Base-by-base conservation (phyloP, 2,329 filamentous ascomycete species). In the Monosporascus sp. region DNA sequence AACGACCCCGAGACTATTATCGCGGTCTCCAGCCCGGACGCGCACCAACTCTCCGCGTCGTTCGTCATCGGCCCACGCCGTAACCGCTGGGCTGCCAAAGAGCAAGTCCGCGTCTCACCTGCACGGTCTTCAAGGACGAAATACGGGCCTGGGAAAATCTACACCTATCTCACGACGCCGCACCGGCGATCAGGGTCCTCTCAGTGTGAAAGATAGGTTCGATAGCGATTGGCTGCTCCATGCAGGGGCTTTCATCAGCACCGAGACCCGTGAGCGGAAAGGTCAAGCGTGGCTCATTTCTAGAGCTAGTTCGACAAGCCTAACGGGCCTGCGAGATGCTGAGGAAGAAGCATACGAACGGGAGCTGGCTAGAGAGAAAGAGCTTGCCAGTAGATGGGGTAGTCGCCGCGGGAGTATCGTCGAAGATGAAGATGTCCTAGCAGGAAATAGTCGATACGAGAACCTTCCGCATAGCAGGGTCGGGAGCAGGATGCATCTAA, bases 211-310 rank as follows among this genome's bases (percentile, higher is more conserved):
- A 45, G 67, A 78, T 56, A 69, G 69, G 38, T 73, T 73, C 53
- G 78, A 85, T 60, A 81, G 79, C 53, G 84, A 87, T 69, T 88
- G 85, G 85, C 71, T 88, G 46, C 73, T 86, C 24, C 78, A 84
- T 31, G 79, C 84, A 1, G 85, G 84, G 47, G 83, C 83, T 7
- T 65, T 85, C 47, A 80, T 88, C 60, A 80, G 80, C 53, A 79
- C 77, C 50, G 82, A 85, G 64, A 76, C 84, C 19, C 75, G 85
- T 53, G 85, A 88, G 64, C 84, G 75, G 62, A 88, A 88, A 69
- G 86, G 86, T 16, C 85, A 88, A 68, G 73, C 80, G 16, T 89
- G 86, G 86, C 77, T 89, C 20, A 74, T 82, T n/a, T 82, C 83
- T 24, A 77, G 83, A 47, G 82, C 80, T 52, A 86, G 83, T 65